phyloP scores from a whole-genome alignment of 495 filamentous ascomycete genomes.

The Xylona heveae region DNA sequence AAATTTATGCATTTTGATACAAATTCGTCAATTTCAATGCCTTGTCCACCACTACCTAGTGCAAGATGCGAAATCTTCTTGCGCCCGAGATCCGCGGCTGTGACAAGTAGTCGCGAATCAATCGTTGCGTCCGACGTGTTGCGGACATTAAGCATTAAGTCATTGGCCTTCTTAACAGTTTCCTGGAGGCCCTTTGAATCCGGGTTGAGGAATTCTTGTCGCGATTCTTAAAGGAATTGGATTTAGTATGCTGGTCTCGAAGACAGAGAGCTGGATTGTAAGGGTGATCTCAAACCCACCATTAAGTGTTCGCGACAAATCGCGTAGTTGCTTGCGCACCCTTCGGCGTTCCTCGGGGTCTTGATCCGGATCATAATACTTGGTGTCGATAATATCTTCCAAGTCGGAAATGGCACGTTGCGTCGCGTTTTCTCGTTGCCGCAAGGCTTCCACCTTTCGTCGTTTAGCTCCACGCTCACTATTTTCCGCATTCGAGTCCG shows the following conservation, averaged over 20 bases:
- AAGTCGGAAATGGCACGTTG: too few relatives aligned
- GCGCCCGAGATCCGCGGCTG: slow-evolving; percentile 51
- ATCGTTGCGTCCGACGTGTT: slow-evolving; percentile 86
- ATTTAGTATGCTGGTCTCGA: background rate
- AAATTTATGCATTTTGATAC: slow-evolving; percentile 76
- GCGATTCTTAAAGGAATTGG: slow-evolving; percentile 28
- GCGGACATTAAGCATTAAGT: slow-evolving; percentile 45
- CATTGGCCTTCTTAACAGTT: slow-evolving; percentile 41
- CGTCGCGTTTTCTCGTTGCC: slow-evolving; percentile 22
- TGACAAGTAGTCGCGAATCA: slow-evolving; percentile 67
- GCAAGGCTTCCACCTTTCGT: slow-evolving; percentile 29
- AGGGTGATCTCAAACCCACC: slow-evolving; percentile 22
- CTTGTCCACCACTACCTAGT: slow-evolving; percentile 42
- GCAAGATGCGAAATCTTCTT: slow-evolving; percentile 51
- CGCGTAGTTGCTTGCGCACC: slow-evolving; percentile 44
- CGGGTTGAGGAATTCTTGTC: slow-evolving; percentile 39
- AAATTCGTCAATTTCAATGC: slow-evolving; percentile 83
- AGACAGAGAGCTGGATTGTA: background rate
- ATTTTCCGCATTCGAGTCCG: slow-evolving; percentile 5
- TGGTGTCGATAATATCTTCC: slow-evolving; percentile 17
- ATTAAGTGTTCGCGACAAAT: slow-evolving; percentile 40
- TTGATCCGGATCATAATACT: slow-evolving; percentile 78
- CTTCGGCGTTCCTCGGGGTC: slow-evolving; percentile 52
- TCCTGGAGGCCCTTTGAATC: slow-evolving; percentile 37
- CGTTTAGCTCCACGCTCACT: too few relatives aligned